Evolutionary conservation across 2,329 filamentous ascomycete genomes (phyloP), one percentile per base, ranked within the genome.

Genomic region (Paecilomyces variotii): DNA sequence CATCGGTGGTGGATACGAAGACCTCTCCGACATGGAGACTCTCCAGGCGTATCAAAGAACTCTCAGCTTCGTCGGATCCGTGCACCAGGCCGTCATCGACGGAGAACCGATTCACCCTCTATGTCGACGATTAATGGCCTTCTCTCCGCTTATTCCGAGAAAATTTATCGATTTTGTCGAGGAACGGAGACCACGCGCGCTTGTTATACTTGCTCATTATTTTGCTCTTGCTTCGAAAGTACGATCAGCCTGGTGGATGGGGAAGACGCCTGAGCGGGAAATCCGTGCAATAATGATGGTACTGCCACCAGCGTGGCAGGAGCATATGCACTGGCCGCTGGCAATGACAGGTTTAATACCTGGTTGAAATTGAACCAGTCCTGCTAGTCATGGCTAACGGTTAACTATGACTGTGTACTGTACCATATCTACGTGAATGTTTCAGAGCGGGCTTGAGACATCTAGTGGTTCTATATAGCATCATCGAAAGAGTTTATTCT

Each of bases 191-290:
- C 69, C 70, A 11, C 63, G 68, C 26, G 70, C 70, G 12, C 53
- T 72, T 39, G 68, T 72, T 9, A 65, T 67, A 1, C 59, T 73
- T 50, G 69, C 70, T 3, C 67, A 70, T 56, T 70, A 67, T 61
- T 72, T 73, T 57, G 68, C 65, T 14, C 63, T 71, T 10, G 61
- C 68, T 25, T 67, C 62, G n/a, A 64, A 64, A 4, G 64, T 67
- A 4, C 63, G 67, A 27, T 63, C 62, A 27, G 59, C 68, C 25
- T 68, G 68, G 60, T 71, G 68, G 61, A 60, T 69, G 34, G 66
- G 68, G 3, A 64, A 68, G 19, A 65, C 62, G 5, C 63, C 67
- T 2, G 62, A 63, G 54, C 58, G 63, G 19, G 69, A 71, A 49
- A 64, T 70, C 10, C 62, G 63, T 30, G 68, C 67, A 1, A 64